Conservation (phyloP, 345 rosid species). For the Reutealis trisperma region DNA sequence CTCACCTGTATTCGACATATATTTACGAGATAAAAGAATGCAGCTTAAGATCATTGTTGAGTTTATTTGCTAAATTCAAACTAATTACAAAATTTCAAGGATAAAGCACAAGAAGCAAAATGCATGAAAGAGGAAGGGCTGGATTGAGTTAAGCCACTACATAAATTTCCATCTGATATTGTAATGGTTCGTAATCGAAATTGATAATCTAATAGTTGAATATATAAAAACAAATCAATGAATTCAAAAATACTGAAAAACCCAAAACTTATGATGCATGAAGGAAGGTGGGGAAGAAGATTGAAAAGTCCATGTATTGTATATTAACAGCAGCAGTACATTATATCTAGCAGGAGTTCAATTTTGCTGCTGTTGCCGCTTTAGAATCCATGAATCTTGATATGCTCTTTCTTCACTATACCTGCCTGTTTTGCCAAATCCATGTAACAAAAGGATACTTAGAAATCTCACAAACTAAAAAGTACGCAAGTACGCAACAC, state of each 20-base stretch:
- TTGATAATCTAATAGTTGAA: not conserved
- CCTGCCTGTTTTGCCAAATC: slow-evolving; percentile 54
- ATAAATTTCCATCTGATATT: too few species aligned
- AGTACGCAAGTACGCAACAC: too few species aligned
- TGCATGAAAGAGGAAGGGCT: not conserved
- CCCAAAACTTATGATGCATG: not conserved
- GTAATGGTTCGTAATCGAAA: not conserved
- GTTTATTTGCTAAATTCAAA: too few species aligned
- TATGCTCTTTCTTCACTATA: slow-evolving; percentile 91
- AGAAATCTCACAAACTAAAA: not conserved
- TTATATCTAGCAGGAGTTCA: not conserved
- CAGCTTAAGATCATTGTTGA: too few species aligned
- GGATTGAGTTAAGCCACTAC: not conserved
- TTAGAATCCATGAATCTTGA: slow-evolving; percentile 44
- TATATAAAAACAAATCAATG: not conserved
- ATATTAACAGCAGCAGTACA: not conserved
- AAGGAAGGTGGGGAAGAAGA: not conserved
- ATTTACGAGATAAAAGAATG: too few species aligned
- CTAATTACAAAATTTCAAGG: not conserved
- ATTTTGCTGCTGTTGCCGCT: not conserved
- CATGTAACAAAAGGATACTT: not conserved
- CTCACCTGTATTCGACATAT: not conserved
- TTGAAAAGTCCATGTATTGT: not conserved
- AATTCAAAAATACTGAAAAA: not conserved
- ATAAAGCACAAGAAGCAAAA: not conserved